A percentile compares a stretch with the other conserved stretches of the same genome.
phyloP scores from a whole-genome alignment of 2,329 filamentous ascomycete species.

The Curvularia lunata region DNA sequence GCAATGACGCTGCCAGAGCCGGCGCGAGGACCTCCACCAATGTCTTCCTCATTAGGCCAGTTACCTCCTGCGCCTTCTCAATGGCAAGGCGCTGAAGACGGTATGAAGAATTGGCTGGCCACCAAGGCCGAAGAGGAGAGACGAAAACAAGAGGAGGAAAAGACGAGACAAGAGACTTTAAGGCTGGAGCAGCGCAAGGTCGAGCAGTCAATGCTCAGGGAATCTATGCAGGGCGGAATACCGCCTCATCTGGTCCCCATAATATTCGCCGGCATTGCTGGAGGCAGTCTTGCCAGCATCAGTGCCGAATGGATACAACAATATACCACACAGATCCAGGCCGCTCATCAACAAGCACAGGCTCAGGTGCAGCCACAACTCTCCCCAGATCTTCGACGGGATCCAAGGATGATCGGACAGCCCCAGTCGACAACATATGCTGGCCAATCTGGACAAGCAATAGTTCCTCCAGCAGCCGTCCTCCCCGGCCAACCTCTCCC shows the following conservation, averaged over 20 bases:
- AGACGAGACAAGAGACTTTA: constrained; percentile 58
- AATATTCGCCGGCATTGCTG: constrained; percentile 61
- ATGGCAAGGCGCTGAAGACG: constrained; percentile 60
- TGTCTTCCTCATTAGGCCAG: constrained; percentile 48
- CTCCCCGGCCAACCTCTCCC: constrained; percentile 48
- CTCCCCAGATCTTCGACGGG: constrained; percentile 53
- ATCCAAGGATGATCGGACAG: constrained; percentile 52
- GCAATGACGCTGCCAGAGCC: constrained; percentile 60
- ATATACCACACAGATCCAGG: constrained; percentile 55
- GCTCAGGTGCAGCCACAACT: constrained; percentile 49
- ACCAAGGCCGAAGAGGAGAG: constrained; percentile 61
- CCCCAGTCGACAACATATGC: constrained; percentile 41
- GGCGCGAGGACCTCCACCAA: constrained; percentile 46
- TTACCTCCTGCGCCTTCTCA: constrained; percentile 55
- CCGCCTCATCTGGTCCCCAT: constrained; percentile 60
- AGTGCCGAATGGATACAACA: constrained; percentile 60
- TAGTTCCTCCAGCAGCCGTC: constrained; percentile 43
- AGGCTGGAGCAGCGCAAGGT: constrained; percentile 59
- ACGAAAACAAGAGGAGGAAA: constrained; percentile 61
- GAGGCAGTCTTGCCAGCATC: constrained; percentile 55
- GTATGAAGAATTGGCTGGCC: constrained; percentile 59
- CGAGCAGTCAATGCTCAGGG: constrained; percentile 60
- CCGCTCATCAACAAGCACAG: constrained; percentile 52
- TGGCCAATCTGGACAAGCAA: constrained; percentile 37
- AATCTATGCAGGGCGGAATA: constrained; percentile 59